These are phyloP conservation scores for Poronia punctata DNA, from an alignment of 495 filamentous ascomycete species.

Conservation along the genomic window DNA sequence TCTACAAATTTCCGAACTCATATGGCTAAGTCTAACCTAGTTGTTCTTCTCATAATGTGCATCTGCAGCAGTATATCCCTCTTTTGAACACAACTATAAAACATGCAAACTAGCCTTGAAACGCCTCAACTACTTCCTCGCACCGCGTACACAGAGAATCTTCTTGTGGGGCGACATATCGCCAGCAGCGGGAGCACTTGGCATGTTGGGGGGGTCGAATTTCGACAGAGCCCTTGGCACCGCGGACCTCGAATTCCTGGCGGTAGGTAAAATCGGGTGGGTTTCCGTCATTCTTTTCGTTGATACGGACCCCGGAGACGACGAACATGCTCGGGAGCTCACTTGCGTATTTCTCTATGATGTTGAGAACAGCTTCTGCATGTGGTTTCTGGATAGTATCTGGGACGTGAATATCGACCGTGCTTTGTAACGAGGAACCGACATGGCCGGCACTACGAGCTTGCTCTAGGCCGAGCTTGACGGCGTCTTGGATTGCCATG, in stretches of 20 bases:
- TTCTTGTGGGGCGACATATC: slow-evolving; percentile 55
- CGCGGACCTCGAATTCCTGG: slow-evolving; percentile 46
- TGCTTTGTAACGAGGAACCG: slow-evolving; percentile 67
- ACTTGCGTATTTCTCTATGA: slow-evolving; percentile 48
- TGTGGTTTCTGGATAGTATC: slow-evolving; percentile 6
- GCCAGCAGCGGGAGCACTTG: slow-evolving; percentile 89
- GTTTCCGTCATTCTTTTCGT: slow-evolving; percentile 17
- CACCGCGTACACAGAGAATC: slow-evolving; percentile 68
- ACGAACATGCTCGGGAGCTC: slow-evolving; percentile 73
- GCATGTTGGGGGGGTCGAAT: slow-evolving; percentile 57
- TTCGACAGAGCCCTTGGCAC: slow-evolving; percentile 43
- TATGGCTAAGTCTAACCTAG: no score
- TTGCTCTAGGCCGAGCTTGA: slow-evolving; percentile 65
- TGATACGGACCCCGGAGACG: slow-evolving; percentile 59
- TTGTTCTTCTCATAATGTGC: no score
- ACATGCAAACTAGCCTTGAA: no score
- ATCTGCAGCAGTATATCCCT: no score
- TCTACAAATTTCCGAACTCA: no score
- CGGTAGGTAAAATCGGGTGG: slow-evolving; percentile 46
- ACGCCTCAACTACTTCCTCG: slow-evolving; percentile 55
- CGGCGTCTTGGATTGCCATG: slow-evolving; percentile 46
- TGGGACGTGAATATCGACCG: slow-evolving; percentile 46
- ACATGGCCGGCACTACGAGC: slow-evolving; percentile 58
- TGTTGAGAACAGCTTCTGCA: slow-evolving; percentile 11
- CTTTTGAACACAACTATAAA: no score